phyloP scores from a whole-genome alignment of 805 yeast genomes.

The Schwanniomyces sp. region DNA sequence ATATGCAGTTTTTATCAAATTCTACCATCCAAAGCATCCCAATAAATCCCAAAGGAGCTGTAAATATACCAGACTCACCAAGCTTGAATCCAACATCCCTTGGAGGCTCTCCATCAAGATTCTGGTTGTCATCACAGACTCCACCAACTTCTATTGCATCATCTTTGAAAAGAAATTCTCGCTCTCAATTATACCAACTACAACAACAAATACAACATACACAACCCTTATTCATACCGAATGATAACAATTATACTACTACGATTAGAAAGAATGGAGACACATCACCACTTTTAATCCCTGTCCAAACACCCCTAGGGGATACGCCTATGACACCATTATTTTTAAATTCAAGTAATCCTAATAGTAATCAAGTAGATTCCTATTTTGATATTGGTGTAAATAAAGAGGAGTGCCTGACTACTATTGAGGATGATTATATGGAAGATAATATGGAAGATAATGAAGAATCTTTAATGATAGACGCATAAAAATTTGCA shows the following conservation, averaged over 20 bases:
- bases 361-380: slow-evolving; percentile 4
- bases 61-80: slow-evolving; percentile 49
- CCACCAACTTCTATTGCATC: slow-evolving; percentile 43
- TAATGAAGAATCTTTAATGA: slow-evolving; percentile 1
- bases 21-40: slow-evolving; percentile 30
- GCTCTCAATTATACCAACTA: slow-evolving; percentile 15
- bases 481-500: neutral
- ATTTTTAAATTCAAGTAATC: slow-evolving; percentile 15
- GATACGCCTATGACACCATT: slow-evolving; percentile 47
- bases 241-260: slow-evolving; percentile 1
- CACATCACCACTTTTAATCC: slow-evolving; percentile 33
- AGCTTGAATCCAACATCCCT: slow-evolving; percentile 50
- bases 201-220: slow-evolving; percentile 11
- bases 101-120: slow-evolving; percentile 56
- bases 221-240: slow-evolving; percentile 2
- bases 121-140: slow-evolving; percentile 52
- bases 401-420: neutral
- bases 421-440: neutral
- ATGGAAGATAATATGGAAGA: neutral
- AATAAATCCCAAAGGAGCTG: slow-evolving; percentile 12
- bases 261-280: slow-evolving; percentile 10
- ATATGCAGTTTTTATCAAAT: neutral
- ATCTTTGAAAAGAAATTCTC: slow-evolving; percentile 18
- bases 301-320: slow-evolving; percentile 43
- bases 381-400: slow-evolving; percentile 10